Evolutionary conservation across 441 rosid genomes (phyloP), one percentile per base, ranked within the genome.

Genomic region (Jatropha multifida): DNA sequence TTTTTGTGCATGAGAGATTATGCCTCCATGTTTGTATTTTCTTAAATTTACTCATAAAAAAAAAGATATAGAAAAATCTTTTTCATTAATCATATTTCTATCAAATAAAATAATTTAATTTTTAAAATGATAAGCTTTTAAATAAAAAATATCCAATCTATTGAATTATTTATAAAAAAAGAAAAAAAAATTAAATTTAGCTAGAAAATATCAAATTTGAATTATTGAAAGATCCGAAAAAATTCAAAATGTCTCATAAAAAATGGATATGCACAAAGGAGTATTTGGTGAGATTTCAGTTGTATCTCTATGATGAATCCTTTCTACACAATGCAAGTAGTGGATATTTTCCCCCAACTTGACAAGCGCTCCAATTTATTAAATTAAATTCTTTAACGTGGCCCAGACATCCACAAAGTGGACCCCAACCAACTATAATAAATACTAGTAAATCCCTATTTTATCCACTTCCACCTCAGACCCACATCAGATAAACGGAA

Each of bases 401-500:
- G 69, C 20, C 69, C 69, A 55, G 52, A 49, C 48, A 13, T 3
- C 62, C 62, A 73, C 48, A 49, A 73, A n/a, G 8, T 17, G 26
- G 69, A 27, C 63, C 76, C 69, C 61, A 23, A n/a, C 63, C 63
- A 69, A 38, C 63, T 15, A 54, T 1, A 46, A 54, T 1, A 46
- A 20, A 42, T 58, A 11, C 27, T 41, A 58, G 54, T 20, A 70
- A 71, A 27, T 37, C 48, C 27, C 17, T 17, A 73, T 58, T 69
- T 73, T 76, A 79, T 82, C 78, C 82, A 55, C 9, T 76, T 27
- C 78, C 82, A 76, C 78, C 61, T 78, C 82, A 78, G 80, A 76
- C 54, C 78, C 84, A 54, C 82, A 14, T 61, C 65, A 61, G 65
- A 61, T 32, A 18, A 61, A 61, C 65, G n/a, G 65, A 32, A 61